phyloP scores from a whole-genome alignment of 495 filamentous ascomycete genomes.

The Bryoglossum gracile region DNA sequence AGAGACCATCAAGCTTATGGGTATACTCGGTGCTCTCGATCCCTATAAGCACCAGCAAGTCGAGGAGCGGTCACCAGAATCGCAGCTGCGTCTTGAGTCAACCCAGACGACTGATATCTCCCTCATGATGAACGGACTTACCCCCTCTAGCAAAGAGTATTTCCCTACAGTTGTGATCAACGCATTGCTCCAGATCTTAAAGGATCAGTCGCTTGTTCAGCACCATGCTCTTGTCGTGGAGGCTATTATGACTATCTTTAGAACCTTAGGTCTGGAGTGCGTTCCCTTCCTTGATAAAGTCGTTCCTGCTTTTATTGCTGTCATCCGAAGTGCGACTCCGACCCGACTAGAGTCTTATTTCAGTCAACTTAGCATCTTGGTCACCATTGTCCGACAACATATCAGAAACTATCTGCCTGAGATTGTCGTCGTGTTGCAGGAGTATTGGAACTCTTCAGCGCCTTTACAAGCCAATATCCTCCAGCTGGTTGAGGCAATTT shows the following conservation, averaged over 20 bases:
- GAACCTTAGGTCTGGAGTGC: constrained; percentile 89
- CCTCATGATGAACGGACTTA: constrained; percentile 95
- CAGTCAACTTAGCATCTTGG: constrained; percentile 86
- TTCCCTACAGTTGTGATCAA: constrained; percentile 98
- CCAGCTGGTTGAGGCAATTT: constrained; percentile 82
- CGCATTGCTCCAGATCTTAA: constrained; percentile 81
- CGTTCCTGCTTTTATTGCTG: constrained; percentile 82
- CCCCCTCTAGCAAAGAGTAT: constrained; percentile 94
- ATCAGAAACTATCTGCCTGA: constrained; percentile 81
- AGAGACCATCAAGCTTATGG: constrained; percentile 92
- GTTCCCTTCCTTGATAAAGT: constrained; percentile 89
- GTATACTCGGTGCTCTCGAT: constrained; percentile 91
- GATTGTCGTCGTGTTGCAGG: constrained; percentile 74
- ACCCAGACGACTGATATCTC: constrained; percentile 81
- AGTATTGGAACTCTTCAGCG: constrained; percentile 73
- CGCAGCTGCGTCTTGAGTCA: constrained; percentile 52
- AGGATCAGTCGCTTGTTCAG: constrained; percentile 77
- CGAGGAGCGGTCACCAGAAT: constrained; percentile 55
- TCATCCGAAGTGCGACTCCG: constrained; percentile 68
- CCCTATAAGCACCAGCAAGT: constrained; percentile 89
- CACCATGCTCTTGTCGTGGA: constrained; percentile 96
- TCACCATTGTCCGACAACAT: constrained; percentile 92
- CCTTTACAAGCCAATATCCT: constrained; percentile 85
- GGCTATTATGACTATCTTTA: constrained; percentile 97
- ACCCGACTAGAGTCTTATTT: constrained; percentile 88